Base-by-base conservation (phyloP, 192 early-diverging fungal species). In the Coemansia sp. region DNA sequence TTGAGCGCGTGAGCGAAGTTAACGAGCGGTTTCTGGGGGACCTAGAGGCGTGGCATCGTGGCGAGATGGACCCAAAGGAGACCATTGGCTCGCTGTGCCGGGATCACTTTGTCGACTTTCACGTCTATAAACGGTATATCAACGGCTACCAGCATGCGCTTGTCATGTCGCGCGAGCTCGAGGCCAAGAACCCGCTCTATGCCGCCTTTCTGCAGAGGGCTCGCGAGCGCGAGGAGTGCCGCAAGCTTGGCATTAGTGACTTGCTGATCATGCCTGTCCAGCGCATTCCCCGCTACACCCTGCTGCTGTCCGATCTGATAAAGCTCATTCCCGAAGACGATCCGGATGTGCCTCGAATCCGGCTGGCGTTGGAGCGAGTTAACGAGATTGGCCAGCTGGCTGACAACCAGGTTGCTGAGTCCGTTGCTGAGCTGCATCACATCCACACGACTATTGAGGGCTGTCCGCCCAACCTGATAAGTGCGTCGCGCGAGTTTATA, bases 201-300 rank as follows among this genome's bases (percentile, higher is more conserved):
- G 67, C 76, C 6, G 73, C 76, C 5, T 85, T 88, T 59, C 61
- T 88, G 48, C 64, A 73, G 28, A 70, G 73, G 52, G 82, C 83
- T n/a, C 80, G 81, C 39, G 86, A 87, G 41, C 82, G 83, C 66
- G 80, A 86, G 23, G 83, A 82, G 50, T 83, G 85, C 75, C 78
- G 85, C 59, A 82, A 86, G 60, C 82, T 92, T 55, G 85, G 82
- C 31, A 74, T 96, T 25, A 82, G 83, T 28, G 90, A 91, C 63
- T 79, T 90, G 66, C 77, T 92, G 70, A 91, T 92, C 59, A 85
- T 90, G 69, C 91, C 91, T 1, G 90, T 92, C 52, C 91, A 92
- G 75, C 84, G 91, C 31, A 86, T 92, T 18, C 88, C 91, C 3
- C 85, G 90, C n/a, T 92, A 93, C 75, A 86, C 86, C 31, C 66